These are phyloP conservation scores for Miamiensis avidus DNA, from an alignment of 169 alveolate genomes.

Conservation along the genomic window DNA sequence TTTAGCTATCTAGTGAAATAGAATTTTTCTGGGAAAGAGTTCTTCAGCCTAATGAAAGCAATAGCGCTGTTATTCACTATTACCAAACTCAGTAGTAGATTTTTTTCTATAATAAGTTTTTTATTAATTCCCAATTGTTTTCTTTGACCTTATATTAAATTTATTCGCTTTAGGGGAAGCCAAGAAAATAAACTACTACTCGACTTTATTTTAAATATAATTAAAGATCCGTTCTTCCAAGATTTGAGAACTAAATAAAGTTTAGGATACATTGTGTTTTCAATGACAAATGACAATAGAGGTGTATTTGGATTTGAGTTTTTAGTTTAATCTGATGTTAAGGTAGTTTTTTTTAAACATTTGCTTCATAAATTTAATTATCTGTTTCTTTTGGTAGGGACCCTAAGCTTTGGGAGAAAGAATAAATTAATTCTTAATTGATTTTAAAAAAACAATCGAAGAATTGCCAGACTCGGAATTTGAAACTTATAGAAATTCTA, in stretches of 20 bases:
- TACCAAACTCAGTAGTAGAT: slow-evolving; percentile 30
- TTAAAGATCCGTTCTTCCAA: slow-evolving; percentile 36
- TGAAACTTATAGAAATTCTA: slow-evolving; percentile 28
- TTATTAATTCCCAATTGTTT: not conserved
- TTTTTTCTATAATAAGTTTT: slow-evolving; percentile 19
- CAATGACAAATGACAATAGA: not conserved
- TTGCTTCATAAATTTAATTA: no score
- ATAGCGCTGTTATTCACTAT: slow-evolving; percentile 17
- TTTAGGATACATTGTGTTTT: slow-evolving; percentile 7
- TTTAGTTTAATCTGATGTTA: slow-evolving; percentile 13
- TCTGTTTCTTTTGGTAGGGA: no score
- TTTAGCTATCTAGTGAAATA: slow-evolving; percentile 14
- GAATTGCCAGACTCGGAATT: slow-evolving; percentile 42
- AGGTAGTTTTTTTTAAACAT: no score
- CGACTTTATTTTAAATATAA: slow-evolving; percentile 24
- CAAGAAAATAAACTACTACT: not conserved
- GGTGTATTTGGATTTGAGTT: slow-evolving; percentile 10
- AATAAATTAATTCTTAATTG: slow-evolving; percentile 33
- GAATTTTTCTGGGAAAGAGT: slow-evolving; percentile 18
- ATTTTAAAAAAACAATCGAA: slow-evolving; percentile 19
- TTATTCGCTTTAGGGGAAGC: slow-evolving; percentile 7
- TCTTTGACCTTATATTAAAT: slow-evolving; percentile 1
- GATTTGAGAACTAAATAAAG: slow-evolving; percentile 35
- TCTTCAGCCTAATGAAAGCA: slow-evolving; percentile 21
- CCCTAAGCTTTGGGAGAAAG: slow-evolving; percentile 39